Conservation (phyloP, 176 grass and related monocot species). For the Carex pumila region DNA sequence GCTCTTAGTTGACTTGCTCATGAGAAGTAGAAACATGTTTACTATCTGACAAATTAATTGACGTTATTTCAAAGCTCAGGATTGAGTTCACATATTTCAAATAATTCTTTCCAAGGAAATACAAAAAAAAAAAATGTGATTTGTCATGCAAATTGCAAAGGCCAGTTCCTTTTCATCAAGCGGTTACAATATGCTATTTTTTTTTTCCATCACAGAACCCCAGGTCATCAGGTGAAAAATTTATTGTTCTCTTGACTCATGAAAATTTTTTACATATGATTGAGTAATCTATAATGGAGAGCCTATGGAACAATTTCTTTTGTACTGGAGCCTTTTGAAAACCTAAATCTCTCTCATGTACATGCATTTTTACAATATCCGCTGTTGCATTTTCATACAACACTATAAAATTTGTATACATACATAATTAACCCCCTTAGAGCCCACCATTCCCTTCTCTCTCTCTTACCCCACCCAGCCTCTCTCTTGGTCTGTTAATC, state of each 20-base stretch:
- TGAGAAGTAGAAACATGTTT: background rate
- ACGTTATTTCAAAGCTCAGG: background rate
- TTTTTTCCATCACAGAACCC: background rate
- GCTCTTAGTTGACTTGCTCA: background rate
- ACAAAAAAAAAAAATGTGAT: background rate
- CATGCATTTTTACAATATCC: background rate
- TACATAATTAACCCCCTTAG: background rate
- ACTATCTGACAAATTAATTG: background rate
- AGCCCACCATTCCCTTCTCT: background rate
- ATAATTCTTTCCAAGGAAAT: background rate
- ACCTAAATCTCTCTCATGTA: constrained; percentile 18
- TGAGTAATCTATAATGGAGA: constrained; percentile 21
- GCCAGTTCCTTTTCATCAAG: background rate
- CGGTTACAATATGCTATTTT: background rate
- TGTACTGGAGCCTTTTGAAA: constrained; percentile 11
- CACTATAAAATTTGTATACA: constrained; percentile 23
- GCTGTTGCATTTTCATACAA: background rate
- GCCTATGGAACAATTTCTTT: constrained; percentile 20
- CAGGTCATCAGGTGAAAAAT: background rate
- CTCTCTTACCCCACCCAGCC: background rate
- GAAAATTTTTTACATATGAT: constrained; percentile 12
- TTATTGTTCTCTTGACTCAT: background rate
- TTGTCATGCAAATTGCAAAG: background rate
- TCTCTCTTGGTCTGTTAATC: constrained; percentile 10
- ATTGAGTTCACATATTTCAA: background rate